Evolutionary conservation across 805 yeast species (phyloP).

Genomic region (Candida loeiensis): DNA sequence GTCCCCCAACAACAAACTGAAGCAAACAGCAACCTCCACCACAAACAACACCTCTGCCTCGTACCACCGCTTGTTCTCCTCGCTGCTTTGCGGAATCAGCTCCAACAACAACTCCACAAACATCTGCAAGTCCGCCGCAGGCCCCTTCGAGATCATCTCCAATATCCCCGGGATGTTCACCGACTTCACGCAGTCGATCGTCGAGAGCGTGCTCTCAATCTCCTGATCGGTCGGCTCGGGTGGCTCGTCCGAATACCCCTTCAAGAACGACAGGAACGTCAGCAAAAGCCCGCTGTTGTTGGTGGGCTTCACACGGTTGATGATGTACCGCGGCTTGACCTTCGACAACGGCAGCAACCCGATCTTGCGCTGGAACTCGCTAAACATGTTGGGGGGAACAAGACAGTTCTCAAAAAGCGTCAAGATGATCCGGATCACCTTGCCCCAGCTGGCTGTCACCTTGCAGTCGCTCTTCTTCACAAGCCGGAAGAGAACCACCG

Average conservation of each 20-base stretch:
- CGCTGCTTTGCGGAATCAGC: conserved; percentile 24
- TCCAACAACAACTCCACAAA: conserved; percentile 27
- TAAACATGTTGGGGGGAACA: conserved; percentile 57
- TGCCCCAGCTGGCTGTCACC: conserved; percentile 57
- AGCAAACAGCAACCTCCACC: conserved; percentile 41
- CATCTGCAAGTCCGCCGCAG: conserved; percentile 29
- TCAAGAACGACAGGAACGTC: conserved; percentile 86
- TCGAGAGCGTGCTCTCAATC: conserved; percentile 77
- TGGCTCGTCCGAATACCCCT: conserved; percentile 80
- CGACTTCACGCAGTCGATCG: conserved; percentile 77
- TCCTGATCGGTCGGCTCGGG: conserved; percentile 94
- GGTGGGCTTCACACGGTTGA: conserved; percentile 59
- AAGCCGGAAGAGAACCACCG: conserved; percentile 80
- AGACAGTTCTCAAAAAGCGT: conserved; percentile 70
- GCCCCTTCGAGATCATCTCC: conserved; percentile 43
- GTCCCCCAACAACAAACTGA: conserved; percentile 30
- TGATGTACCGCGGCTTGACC: conserved; percentile 63
- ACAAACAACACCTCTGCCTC: conserved; percentile 49
- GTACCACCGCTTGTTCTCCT: conserved; percentile 35
- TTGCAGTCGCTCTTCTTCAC: conserved; percentile 53
- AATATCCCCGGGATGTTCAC: conserved; percentile 59
- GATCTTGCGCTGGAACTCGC: conserved; percentile 58
- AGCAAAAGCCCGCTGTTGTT: conserved; percentile 80
- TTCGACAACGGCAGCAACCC: conserved; percentile 52
- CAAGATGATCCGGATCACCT: conserved; percentile 55